These are phyloP conservation scores for Anacardium occidentale DNA, from an alignment of 345 rosid genomes.

Conservation along the genomic window DNA sequence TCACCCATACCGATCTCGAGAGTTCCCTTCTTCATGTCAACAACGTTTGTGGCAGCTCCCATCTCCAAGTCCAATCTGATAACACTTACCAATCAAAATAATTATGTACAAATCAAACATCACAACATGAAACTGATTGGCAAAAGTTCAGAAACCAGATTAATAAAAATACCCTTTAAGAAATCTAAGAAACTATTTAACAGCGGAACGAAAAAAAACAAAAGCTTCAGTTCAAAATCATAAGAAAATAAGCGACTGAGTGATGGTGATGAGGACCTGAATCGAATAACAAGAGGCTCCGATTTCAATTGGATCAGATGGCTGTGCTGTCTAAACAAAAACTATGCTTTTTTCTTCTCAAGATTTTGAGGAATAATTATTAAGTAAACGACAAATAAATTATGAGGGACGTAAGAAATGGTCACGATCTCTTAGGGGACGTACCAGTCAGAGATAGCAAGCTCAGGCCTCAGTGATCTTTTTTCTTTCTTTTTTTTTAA, in stretches of 20 bases:
- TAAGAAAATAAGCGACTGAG: too few species aligned
- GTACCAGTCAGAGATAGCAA: not conserved
- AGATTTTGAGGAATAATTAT: not conserved
- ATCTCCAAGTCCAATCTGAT: slow-evolving; percentile 30
- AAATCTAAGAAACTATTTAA: not conserved
- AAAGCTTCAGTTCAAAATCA: not conserved
- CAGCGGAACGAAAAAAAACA: too few species aligned
- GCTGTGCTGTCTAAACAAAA: too few species aligned
- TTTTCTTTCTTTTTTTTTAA: too few species aligned
- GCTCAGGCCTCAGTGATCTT: too few species aligned
- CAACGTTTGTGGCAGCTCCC: slow-evolving; percentile 55
- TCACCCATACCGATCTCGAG: slow-evolving; percentile 91
- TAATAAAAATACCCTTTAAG: not conserved
- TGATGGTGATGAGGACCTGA: not conserved
- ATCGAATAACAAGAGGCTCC: not conserved
- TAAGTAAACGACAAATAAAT: slow-evolving; percentile 11
- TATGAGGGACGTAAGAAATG: not conserved
- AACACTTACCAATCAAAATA: not conserved
- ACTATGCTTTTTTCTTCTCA: too few species aligned
- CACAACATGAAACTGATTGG: not conserved
- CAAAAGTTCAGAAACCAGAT: not conserved
- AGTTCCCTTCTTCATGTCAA: slow-evolving; percentile 63
- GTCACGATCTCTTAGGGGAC: slow-evolving; percentile 2
- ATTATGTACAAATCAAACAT: not conserved
- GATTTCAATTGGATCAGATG: not conserved